Percentiles rank a stretch among this genome's conserved stretches.
Conservation (phyloP, 768 basidiomycete species). For the Podaxis mareebaensis region DNA sequence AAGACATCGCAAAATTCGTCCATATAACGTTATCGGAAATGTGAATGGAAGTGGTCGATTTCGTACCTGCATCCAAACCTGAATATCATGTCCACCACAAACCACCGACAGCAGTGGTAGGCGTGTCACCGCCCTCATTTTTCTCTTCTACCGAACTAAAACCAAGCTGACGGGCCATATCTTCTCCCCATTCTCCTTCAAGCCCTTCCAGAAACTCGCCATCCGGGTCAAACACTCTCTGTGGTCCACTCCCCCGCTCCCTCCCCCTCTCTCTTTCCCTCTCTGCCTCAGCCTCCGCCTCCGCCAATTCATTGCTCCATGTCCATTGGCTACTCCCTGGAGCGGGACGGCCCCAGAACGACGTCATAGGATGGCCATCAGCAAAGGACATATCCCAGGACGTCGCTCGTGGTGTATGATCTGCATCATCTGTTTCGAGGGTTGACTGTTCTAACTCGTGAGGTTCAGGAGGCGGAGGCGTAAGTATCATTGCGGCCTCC, state of each 20-base stretch:
- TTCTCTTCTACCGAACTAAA: slow-evolving; percentile 8
- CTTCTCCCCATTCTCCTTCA: slow-evolving; percentile 15
- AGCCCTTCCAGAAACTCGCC: slow-evolving; percentile 15
- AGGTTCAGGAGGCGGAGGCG: slow-evolving; percentile 9
- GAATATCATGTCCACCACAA: slow-evolving; percentile 5
- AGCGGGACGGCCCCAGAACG: slow-evolving; percentile 8
- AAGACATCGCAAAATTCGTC: background rate
- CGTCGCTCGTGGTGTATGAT: slow-evolving; percentile 7
- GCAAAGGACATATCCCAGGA: slow-evolving; percentile 7
- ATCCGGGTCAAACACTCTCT: slow-evolving; percentile 15
- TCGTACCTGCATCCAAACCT: background rate
- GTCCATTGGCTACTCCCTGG: slow-evolving; percentile 7
- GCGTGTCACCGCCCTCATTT: slow-evolving; percentile 5
- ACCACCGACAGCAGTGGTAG: background rate
- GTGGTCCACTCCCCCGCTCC: background rate
- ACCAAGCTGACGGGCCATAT: slow-evolving; percentile 13
- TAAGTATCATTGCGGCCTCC: background rate
- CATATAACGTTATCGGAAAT: background rate
- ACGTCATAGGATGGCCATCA: slow-evolving; percentile 5
- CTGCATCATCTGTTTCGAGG: background rate
- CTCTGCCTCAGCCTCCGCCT: background rate
- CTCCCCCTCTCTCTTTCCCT: background rate
- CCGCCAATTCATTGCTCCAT: slow-evolving; percentile 9
- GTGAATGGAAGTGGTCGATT: background rate
- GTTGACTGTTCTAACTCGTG: background rate